These are phyloP conservation scores for Closterium sp. DNA, from an alignment of 139 green algal species.

Conservation along the genomic window DNA sequence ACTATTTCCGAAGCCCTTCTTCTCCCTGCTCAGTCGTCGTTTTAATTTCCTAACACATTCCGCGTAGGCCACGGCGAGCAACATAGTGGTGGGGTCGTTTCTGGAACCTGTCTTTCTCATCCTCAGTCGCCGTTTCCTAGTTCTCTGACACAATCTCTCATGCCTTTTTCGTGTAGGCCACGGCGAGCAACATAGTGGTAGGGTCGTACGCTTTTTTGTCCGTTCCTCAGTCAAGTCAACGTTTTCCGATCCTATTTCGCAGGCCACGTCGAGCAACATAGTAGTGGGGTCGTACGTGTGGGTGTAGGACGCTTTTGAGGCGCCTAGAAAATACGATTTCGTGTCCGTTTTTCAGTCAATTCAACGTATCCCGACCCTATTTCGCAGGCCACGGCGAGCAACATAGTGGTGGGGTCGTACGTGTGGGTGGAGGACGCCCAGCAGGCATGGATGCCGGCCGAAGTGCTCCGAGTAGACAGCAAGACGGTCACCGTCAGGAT, in stretches of 20 bases:
- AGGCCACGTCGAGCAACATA: no score
- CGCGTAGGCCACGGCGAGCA: not conserved
- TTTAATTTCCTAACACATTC: no score
- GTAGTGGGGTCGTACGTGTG: conserved; percentile 26
- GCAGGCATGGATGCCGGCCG: conserved; percentile 13
- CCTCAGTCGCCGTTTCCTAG: no score
- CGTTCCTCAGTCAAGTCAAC: no score
- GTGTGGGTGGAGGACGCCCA: conserved; percentile 34
- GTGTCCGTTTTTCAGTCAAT: not conserved
- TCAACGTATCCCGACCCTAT: no score
- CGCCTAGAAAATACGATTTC: no score
- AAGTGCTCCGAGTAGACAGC: conserved; percentile 2
- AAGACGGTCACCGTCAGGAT: not conserved
- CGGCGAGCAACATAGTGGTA: no score
- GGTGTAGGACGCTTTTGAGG: conserved; percentile 32
- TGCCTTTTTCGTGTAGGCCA: not conserved
- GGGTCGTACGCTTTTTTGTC: no score
- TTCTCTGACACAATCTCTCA: not conserved
- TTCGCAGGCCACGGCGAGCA: no score
- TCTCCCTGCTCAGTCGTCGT: not conserved
- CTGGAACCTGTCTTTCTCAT: no score
- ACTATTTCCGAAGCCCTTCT: not conserved
- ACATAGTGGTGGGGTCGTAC: conserved; percentile 16
- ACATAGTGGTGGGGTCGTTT: no score
- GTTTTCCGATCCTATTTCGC: no score